These are phyloP conservation scores for Rugiboletus extremiorientalis DNA, from an alignment of 1,284 basidiomycete genomes.

Conservation along the genomic window DNA sequence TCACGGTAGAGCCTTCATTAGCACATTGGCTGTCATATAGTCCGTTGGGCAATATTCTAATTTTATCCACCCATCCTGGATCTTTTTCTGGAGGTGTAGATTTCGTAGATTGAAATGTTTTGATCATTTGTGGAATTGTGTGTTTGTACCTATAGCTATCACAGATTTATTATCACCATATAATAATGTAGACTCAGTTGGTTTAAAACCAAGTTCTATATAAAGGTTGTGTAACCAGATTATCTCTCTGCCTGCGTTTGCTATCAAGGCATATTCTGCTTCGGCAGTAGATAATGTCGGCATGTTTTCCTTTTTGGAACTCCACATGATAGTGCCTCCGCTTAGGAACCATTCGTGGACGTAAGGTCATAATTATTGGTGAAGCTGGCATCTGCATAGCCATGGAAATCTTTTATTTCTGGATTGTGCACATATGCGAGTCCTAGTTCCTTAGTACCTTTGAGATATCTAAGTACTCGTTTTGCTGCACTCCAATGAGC, in stretches of 20 bases:
- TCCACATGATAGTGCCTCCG: background rate
- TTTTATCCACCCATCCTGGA: too few relatives aligned
- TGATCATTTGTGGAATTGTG: too few relatives aligned
- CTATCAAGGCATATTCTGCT: background rate
- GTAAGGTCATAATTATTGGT: background rate
- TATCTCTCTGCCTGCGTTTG: background rate
- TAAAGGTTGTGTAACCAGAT: background rate
- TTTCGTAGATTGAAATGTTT: too few relatives aligned
- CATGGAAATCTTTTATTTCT: background rate
- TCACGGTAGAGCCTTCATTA: too few relatives aligned
- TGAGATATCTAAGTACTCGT: background rate
- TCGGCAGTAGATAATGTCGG: background rate
- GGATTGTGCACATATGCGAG: background rate
- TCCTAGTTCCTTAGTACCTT: background rate
- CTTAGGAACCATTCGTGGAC: background rate
- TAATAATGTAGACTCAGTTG: rapidly evolving
- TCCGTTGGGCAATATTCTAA: too few relatives aligned
- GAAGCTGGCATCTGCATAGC: background rate
- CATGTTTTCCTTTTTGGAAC: background rate
- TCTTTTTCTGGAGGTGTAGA: too few relatives aligned
- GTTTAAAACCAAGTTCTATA: background rate
- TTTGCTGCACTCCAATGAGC: background rate
- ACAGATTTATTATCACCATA: background rate
- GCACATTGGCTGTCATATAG: too few relatives aligned
- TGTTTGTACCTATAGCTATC: too few relatives aligned